These are phyloP conservation scores for Tulasnella sp. DNA, from an alignment of 768 basidiomycete genomes.

Conservation along the genomic window DNA sequence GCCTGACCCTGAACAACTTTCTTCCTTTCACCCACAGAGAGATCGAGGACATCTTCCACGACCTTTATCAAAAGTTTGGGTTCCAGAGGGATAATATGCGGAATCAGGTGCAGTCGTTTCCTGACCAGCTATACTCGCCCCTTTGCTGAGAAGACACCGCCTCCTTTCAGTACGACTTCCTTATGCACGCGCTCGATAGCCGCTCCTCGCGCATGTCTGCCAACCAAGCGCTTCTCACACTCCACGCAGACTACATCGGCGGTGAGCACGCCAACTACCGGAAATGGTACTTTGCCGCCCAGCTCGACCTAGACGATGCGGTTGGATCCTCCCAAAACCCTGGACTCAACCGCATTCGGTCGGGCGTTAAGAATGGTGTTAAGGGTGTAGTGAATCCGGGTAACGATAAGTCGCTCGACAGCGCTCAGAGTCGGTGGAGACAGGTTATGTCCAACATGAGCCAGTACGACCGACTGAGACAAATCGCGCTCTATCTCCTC, in stretches of 20 bases:
- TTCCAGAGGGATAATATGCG: constrained; percentile 93
- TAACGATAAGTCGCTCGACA: constrained; percentile 68
- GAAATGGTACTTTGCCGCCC: constrained; percentile 99
- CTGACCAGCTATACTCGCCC: neutral
- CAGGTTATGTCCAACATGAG: constrained; percentile 99
- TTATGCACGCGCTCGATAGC: constrained; percentile 96
- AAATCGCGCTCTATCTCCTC: constrained; percentile 89
- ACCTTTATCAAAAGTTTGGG: constrained; percentile 96
- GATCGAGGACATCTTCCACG: constrained; percentile 96
- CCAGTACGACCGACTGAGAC: constrained; percentile 92
- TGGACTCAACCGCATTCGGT: constrained; percentile 73
- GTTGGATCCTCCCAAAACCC: constrained; percentile 89
- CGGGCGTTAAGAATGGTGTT: constrained; percentile 46
- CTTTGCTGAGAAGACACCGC: neutral
- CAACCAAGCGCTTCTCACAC: constrained; percentile 84
- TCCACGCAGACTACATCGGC: constrained; percentile 98
- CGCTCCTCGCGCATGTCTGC: constrained; percentile 96
- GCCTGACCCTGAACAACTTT: neutral
- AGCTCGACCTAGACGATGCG: constrained; percentile 96
- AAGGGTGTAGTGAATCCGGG: constrained; percentile 33
- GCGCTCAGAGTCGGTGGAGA: constrained; percentile 86
- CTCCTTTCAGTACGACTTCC: constrained; percentile 70
- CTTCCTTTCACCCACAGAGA: constrained; percentile 33
- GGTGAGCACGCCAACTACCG: constrained; percentile 98
- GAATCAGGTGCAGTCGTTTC: constrained; percentile 59